These are phyloP conservation scores for Pleurotus platypus DNA, from an alignment of 768 basidiomycete genomes.

Conservation along the genomic window DNA sequence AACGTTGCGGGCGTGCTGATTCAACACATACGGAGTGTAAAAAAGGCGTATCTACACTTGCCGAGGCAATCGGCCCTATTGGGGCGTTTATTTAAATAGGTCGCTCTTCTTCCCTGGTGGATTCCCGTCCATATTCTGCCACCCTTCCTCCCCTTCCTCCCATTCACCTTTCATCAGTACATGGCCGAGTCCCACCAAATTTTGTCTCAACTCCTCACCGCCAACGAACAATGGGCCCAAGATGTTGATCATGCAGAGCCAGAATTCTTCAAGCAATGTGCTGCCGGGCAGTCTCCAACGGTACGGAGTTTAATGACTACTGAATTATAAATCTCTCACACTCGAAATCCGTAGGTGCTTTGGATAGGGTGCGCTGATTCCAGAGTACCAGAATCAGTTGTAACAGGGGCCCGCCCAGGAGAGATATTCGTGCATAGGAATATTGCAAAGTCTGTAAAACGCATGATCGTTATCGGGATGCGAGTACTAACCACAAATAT, in stretches of 20 bases:
- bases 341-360: slow-evolving; percentile 33
- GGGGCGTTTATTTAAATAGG: neutral
- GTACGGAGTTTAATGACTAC: slow-evolving; percentile 22
- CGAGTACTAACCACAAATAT: neutral
- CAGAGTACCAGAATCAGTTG: slow-evolving; percentile 61
- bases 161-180: neutral
- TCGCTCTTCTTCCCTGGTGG: neutral
- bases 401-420: slow-evolving; percentile 51
- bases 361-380: slow-evolving; percentile 68
- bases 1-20: slow-evolving; percentile 2
- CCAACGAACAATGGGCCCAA: slow-evolving; percentile 54
- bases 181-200: neutral
- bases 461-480: too few relatives aligned
- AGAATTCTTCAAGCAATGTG: slow-evolving; percentile 44
- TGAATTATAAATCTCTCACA: neutral
- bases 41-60: slow-evolving; percentile 5
- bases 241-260: slow-evolving; percentile 41
- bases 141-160: neutral
- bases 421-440: slow-evolving; percentile 67
- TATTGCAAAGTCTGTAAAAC: slow-evolving; percentile 56
- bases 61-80: slow-evolving; percentile 4
- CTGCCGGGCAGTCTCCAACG: slow-evolving; percentile 52
- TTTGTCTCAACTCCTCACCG: slow-evolving; percentile 9
- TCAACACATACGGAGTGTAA: slow-evolving; percentile 4
- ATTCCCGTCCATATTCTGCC: neutral